Evolutionary conservation across 352 stramenopile species (phyloP).

Genomic region (Phytophthora cactorum): DNA sequence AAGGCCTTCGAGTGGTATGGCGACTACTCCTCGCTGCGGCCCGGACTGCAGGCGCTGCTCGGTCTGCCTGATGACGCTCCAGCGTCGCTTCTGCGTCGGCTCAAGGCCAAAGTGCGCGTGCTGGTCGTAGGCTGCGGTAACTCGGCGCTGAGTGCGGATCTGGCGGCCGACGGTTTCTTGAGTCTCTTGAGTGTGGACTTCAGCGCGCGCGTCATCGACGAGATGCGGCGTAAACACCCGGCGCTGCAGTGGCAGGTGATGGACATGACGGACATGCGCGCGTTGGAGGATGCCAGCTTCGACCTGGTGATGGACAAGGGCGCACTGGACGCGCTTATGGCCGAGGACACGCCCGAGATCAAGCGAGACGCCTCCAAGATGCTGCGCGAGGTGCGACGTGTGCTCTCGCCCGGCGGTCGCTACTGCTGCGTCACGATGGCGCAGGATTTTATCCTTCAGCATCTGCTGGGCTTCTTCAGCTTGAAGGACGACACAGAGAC

Average conservation of each 20-base stretch:
- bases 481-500: conserved; percentile 1
- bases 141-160: conserved; percentile 67
- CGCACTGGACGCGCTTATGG: conserved; percentile 78
- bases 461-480: conserved; percentile 64
- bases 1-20: conserved; percentile 87
- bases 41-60: conserved; percentile 40
- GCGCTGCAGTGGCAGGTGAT: conserved; percentile 72
- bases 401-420: conserved; percentile 57
- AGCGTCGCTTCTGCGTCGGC: conserved; percentile 28
- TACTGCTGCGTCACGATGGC: conserved; percentile 87
- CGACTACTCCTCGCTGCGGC: conserved; percentile 54
- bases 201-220: conserved; percentile 71
- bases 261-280: conserved; percentile 78
- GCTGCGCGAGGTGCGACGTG: conserved; percentile 68
- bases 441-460: conserved; percentile 75
- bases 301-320: conserved; percentile 86
- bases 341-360: conserved; percentile 51
- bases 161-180: conserved; percentile 63
- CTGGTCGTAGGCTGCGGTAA: conserved; percentile 85
- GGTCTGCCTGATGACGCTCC: conserved; percentile 32
- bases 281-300: conserved; percentile 51
- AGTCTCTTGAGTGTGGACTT: conserved; percentile 79
- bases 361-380: conserved; percentile 59
- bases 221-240: conserved; percentile 74
- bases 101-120: conserved; percentile 56